Base-by-base conservation (phyloP, 106 monocot genomes). In the Xerophyta viscosa region DNA sequence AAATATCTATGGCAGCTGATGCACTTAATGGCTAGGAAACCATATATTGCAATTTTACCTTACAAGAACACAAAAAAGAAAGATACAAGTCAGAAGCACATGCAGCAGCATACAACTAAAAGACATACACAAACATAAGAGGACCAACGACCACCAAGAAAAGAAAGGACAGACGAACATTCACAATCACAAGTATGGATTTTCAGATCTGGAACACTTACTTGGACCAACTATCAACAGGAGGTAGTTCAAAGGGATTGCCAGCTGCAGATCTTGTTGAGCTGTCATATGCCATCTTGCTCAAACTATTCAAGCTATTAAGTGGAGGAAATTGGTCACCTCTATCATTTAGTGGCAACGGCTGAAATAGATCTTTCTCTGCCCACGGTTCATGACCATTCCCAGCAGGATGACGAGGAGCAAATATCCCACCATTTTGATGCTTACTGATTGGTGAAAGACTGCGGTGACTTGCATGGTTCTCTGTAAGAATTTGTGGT, bases 171-270 rank as follows among this genome's bases (percentile, higher is more conserved):
- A n/a, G n/a, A n/a, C n/a, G n/a, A n/a, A n/a, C n/a, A n/a, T n/a
- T 20, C 46, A 19, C 46, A 46, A 46, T 46, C 6, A 29, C 27
- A 8, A 52, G 6, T 10, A n/a, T 28, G 4, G 25, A 29, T 4
- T 13, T 52, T 2, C 3, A 29, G 27, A 15, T 29, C 29, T 12
- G 9, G 37, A 57, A 11, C 29, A 74, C 90, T 81, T 75, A 91
- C 90, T 78, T 91, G 71, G 84, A 54, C 90, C 85, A 85, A 62
- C 52, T 52, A 72, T 62, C 56, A 59, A 54, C 47, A 10, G 71
- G 52, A 55, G 72, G 52, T 24, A 60, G 58, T 29, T 53, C 76
- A 70, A 73, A 53, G 30, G 72, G 50, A 33, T 66, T 46, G 27
- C 61, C 29, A 46, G 60, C 39, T 29, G 49, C 58, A 67, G 68